Evolutionary conservation across 2,329 filamentous ascomycete genomes (phyloP).

Genomic region (Hymenoscyphus albidus): DNA sequence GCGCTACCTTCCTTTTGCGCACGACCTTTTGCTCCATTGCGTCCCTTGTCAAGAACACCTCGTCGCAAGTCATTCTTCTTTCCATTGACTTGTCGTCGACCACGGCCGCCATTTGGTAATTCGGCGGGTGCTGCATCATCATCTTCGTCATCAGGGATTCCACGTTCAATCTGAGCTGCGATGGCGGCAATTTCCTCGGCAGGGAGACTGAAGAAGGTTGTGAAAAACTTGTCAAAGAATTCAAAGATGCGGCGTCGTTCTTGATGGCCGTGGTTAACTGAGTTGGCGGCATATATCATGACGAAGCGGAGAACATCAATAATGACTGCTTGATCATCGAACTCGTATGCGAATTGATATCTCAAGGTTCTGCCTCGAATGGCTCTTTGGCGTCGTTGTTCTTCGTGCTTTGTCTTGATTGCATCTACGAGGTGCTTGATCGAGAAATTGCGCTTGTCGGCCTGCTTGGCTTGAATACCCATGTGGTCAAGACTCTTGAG

Average conservation of each 20-base stretch:
- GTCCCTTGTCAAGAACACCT: conserved; percentile 75
- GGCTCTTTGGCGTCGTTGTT: conserved; percentile 71
- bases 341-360: conserved; percentile 72
- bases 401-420: conserved; percentile 89
- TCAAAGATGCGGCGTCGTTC: conserved; percentile 72
- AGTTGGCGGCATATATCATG: conserved; percentile 62
- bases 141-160: conserved; percentile 70
- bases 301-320: conserved; percentile 59
- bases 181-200: conserved; percentile 65
- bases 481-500: conserved; percentile 97
- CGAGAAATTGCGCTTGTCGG: conserved; percentile 87
- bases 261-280: conserved; percentile 65
- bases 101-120: conserved; percentile 63
- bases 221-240: conserved; percentile 74
- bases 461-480: conserved; percentile 81
- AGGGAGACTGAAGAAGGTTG: conserved; percentile 71
- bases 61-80: conserved; percentile 80
- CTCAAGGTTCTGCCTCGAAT: conserved; percentile 58
- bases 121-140: conserved; percentile 64
- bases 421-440: conserved; percentile 86
- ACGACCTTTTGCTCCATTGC: conserved; percentile 66
- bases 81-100: conserved; percentile 57
- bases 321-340: conserved; percentile 67
- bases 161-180: conserved; percentile 65
- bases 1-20: conserved; percentile 78